Evolutionary conservation across 345 rosid species (phyloP), one percentile per base, ranked within the genome.

Genomic region (thale cress (Arabidopsis thaliana)): DNA sequence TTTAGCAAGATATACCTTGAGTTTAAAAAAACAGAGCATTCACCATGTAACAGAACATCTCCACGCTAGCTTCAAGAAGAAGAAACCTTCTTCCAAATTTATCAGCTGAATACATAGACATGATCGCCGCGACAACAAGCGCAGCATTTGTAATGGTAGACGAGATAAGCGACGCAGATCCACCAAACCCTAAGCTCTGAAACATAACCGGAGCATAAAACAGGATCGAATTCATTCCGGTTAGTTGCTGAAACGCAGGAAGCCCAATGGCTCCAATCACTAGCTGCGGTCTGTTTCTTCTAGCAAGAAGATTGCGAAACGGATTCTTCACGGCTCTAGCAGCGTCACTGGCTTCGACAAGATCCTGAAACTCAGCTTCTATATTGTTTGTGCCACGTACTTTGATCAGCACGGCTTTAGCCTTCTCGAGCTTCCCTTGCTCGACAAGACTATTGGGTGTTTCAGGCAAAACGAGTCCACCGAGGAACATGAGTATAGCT

Each of bases 191-290:
- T 61, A 93, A 72, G 73, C 88, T 93, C 71, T 93, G 98, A 61
- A 89, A 91, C 76, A 93, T 82, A 63, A 90, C 93, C 0, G 95
- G 96, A 59, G 95, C 95, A 63, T 93, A 93, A 77, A 90, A 93
- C 64, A 93, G 84, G 58, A 93, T 90, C 12, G 94, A 90, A 78
- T 90, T 90, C 87, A 85, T 93, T 23, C 93, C 96, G 0, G 96
- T 93, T 45, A 93, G 82, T 66, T 93, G 95, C 64, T 90, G 98
- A 64, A 90, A 93, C 32, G 91, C 91, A 0, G 98, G 96, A 44
- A 88, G 84, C 9, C 88, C 96, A 6, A 90, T 32, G 2, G 95
- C 93, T 45, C 98, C 96, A 6, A 88, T 81, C 9, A 88, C 66
- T 77, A 93, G 64, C 59, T 90, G 95, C 3, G 96, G 95, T 22